Evolutionary conservation across 2,329 filamentous ascomycete species (phyloP).

Genomic region (Talaromyces sp.): DNA sequence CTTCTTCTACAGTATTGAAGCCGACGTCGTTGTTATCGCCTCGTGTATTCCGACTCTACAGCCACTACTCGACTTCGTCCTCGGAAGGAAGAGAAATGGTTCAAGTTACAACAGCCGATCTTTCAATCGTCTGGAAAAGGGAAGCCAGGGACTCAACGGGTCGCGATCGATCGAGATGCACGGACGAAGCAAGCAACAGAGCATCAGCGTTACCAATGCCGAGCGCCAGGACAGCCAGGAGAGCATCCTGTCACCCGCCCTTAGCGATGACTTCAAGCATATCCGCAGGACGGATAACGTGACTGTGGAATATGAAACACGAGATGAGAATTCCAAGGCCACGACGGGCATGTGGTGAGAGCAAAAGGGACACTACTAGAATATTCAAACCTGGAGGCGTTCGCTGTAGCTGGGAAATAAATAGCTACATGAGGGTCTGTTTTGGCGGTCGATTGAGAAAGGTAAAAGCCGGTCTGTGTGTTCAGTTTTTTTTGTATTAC

Average conservation of each 20-base stretch:
- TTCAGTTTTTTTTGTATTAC: too few species aligned
- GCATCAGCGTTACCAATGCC: constrained; percentile 6
- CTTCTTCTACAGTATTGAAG: constrained; percentile 21
- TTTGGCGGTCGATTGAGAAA: background rate
- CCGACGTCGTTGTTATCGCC: constrained; percentile 27
- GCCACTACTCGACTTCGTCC: constrained; percentile 24
- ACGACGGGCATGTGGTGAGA: constrained; percentile 1
- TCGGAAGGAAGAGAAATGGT: constrained; percentile 12
- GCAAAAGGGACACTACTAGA: too few species aligned
- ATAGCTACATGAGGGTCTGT: background rate
- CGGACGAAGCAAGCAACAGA: constrained; percentile 2
- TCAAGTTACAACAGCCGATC: constrained; percentile 9
- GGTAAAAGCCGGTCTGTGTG: background rate
- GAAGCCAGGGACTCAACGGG: background rate
- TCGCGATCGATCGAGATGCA: constrained; percentile 10
- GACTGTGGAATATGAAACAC: constrained; percentile 16
- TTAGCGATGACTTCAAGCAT: background rate
- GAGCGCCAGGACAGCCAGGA: constrained; percentile 15
- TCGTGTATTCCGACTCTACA: constrained; percentile 31
- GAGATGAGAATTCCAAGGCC: background rate
- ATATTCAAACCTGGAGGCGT: background rate
- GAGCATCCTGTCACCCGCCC: constrained; percentile 13
- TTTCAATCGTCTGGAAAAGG: constrained; percentile 11
- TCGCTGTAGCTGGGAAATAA: background rate
- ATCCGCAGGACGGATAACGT: constrained; percentile 21